A percentile compares a stretch with the other conserved stretches of the same genome.
phyloP scores from a whole-genome alignment of 129 eudicot species.

The Artemisia tridentata region DNA sequence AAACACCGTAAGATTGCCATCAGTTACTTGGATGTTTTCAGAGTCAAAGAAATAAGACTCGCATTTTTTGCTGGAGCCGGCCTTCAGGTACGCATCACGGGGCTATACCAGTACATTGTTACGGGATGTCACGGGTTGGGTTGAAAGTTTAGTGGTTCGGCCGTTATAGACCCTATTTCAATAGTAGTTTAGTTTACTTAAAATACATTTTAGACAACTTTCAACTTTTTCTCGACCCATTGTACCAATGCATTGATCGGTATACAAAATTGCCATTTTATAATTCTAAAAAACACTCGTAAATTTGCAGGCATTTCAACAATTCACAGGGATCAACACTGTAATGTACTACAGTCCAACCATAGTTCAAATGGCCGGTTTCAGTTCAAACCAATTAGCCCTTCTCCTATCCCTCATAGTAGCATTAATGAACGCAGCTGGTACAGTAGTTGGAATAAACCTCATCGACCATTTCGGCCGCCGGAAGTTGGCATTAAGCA shows the following conservation, averaged over 20 bases:
- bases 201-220: not conserved
- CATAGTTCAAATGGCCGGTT: conserved; percentile 77
- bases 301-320: conserved; percentile 59
- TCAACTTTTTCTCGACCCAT: not conserved
- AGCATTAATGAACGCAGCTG: conserved; percentile 78
- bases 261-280: not conserved
- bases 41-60: conserved; percentile 73
- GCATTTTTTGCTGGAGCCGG: conserved; percentile 97
- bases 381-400: conserved; percentile 77
- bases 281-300: not conserved
- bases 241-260: not conserved
- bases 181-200: not conserved
- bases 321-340: conserved; percentile 77
- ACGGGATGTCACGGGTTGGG: not conserved
- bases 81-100: conserved; percentile 59
- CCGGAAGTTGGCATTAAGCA: conserved; percentile 62
- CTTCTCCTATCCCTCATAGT: conserved; percentile 75
- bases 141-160: not conserved
- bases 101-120: not conserved
- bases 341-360: conserved; percentile 89
- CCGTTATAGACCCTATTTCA: too few species aligned
- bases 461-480: conserved; percentile 91
- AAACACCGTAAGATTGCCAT: conserved; percentile 44
- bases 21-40: conserved; percentile 63
- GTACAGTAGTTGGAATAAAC: conserved; percentile 74